These are phyloP conservation scores for Warburgia ugandensis DNA, from an alignment of 164 flowering plant species.

Conservation along the genomic window DNA sequence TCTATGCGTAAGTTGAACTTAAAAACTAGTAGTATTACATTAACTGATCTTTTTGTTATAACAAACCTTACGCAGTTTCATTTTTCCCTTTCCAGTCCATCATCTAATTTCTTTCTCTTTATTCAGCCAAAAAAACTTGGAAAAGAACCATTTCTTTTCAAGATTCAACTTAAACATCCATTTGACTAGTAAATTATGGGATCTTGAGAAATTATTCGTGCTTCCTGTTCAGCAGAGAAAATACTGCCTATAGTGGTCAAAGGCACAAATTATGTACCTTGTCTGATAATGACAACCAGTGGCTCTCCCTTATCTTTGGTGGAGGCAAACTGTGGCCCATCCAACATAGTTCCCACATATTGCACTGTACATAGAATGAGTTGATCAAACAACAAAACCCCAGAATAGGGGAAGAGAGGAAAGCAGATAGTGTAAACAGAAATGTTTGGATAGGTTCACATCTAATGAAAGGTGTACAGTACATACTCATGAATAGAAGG, in stretches of 20 bases:
- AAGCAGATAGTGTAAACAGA: background rate
- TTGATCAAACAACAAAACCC: background rate
- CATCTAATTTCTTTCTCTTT: no score
- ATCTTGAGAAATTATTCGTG: background rate
- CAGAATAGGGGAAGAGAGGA: background rate
- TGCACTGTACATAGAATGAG: slow-evolving; percentile 17
- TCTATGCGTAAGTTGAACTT: no score
- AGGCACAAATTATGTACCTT: slow-evolving; percentile 10
- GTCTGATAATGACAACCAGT: slow-evolving; percentile 8
- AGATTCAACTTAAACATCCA: no score
- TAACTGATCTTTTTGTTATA: no score
- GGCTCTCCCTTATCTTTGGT: slow-evolving; percentile 19
- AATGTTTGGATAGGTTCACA: no score
- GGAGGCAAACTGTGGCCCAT: slow-evolving; percentile 17
- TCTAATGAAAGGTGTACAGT: no score
- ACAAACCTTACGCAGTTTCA: no score
- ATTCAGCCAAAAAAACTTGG: no score
- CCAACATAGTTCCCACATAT: slow-evolving; percentile 11
- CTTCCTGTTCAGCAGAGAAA: background rate
- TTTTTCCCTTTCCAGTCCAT: no score
- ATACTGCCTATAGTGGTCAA: background rate
- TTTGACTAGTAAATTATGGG: background rate
- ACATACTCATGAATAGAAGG: no score
- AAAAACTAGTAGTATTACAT: no score
- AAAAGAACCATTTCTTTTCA: no score